Conservation (phyloP, 495 filamentous ascomycete genomes). For the Penicillium flavigenum region DNA sequence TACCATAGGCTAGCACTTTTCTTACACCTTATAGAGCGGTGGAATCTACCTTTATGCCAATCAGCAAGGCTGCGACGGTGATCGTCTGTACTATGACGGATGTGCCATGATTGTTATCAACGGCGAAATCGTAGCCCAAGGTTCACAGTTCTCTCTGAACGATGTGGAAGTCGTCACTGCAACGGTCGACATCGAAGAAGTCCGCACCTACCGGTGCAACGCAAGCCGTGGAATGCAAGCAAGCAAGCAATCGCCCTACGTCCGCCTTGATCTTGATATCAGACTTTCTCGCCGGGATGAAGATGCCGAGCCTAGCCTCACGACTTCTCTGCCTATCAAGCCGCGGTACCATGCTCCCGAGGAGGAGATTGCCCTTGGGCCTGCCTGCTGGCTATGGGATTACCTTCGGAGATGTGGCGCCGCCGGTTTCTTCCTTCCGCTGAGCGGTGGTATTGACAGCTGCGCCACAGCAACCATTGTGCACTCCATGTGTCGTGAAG, state of each 20-base stretch:
- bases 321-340: slow-evolving; percentile 42
- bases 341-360: slow-evolving; percentile 62
- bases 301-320: slow-evolving; percentile 41
- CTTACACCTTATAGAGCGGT: slow-evolving; percentile 48
- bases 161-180: slow-evolving; percentile 86
- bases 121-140: slow-evolving; percentile 68
- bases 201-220: slow-evolving; percentile 37
- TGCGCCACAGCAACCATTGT: slow-evolving; percentile 67
- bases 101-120: slow-evolving; percentile 77
- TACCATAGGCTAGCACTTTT: neutral
- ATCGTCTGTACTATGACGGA: slow-evolving; percentile 67
- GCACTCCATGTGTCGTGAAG: slow-evolving; percentile 75
- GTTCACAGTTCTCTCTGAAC: slow-evolving; percentile 69
- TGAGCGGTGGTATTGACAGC: slow-evolving; percentile 69
- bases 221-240: slow-evolving; percentile 45
- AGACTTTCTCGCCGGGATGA: slow-evolving; percentile 36
- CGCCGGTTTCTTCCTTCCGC: slow-evolving; percentile 59
- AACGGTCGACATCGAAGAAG: slow-evolving; percentile 78
- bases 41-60: slow-evolving; percentile 78
- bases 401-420: slow-evolving; percentile 67
- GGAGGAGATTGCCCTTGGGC: slow-evolving; percentile 71
- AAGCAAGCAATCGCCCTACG: slow-evolving; percentile 34
- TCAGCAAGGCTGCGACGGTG: slow-evolving; percentile 73
- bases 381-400: slow-evolving; percentile 82
- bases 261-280: slow-evolving; percentile 39